Conservation (phyloP, 768 basidiomycete genomes). For the Crucibulum laeve region DNA sequence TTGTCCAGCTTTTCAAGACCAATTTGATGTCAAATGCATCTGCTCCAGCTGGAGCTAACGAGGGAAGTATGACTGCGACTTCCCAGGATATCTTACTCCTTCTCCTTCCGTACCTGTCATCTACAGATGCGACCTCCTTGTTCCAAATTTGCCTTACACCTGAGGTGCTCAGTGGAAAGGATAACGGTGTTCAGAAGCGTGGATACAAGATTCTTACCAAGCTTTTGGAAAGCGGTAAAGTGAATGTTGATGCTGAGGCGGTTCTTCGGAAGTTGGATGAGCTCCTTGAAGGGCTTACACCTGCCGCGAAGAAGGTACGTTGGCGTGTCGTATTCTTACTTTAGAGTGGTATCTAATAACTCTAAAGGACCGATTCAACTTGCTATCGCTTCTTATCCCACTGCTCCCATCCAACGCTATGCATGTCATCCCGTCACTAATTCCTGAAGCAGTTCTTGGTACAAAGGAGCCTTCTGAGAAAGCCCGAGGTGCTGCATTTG, state of each 20-base stretch:
- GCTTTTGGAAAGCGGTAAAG: slow-evolving; percentile 61
- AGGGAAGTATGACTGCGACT: slow-evolving; percentile 50
- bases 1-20: slow-evolving; percentile 65
- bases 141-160: slow-evolving; percentile 66
- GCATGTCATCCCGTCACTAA: slow-evolving; percentile 82
- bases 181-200: slow-evolving; percentile 93
- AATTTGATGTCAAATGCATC: slow-evolving; percentile 43
- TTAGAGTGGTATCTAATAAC: background rate
- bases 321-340: background rate
- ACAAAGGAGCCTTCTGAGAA: slow-evolving; percentile 98
- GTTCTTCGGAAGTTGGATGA: slow-evolving; percentile 66
- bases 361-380: slow-evolving; percentile 72
- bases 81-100: slow-evolving; percentile 84
- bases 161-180: slow-evolving; percentile 68
- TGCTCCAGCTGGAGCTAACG: slow-evolving; percentile 23
- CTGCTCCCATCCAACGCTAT: slow-evolving; percentile 65
- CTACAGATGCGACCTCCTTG: slow-evolving; percentile 54
- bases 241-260: slow-evolving; percentile 47
- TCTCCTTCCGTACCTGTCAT: slow-evolving; percentile 71
- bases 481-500: slow-evolving; percentile 84
- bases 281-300: slow-evolving; percentile 56
- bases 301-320: slow-evolving; percentile 83
- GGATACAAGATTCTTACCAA: slow-evolving; percentile 86
- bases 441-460: slow-evolving; percentile 91
- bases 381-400: slow-evolving; percentile 68